These are phyloP conservation scores for Allium fistulosum DNA, from an alignment of 106 monocot species.

Conservation along the genomic window DNA sequence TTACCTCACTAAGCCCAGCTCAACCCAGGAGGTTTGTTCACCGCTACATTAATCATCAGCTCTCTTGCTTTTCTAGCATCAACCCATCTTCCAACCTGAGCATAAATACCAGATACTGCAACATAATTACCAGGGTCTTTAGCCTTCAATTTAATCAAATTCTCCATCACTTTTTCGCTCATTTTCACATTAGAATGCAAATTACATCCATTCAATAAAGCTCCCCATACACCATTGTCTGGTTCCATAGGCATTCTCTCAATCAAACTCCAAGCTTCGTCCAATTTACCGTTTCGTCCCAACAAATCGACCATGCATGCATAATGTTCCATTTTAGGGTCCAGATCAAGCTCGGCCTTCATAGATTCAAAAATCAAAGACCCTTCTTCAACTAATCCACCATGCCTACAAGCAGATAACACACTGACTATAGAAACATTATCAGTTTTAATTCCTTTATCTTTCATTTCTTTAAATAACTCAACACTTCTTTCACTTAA, in stretches of 20 bases:
- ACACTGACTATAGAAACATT: conserved; percentile 40
- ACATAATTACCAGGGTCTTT: conserved; percentile 51
- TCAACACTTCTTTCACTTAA: conserved; percentile 28
- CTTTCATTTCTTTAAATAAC: conserved; percentile 46
- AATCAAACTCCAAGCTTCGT: conserved; percentile 45
- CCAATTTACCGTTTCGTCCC: conserved; percentile 45
- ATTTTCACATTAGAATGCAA: conserved; percentile 42
- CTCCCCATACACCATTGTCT: conserved; percentile 51
- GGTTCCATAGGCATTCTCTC: conserved; percentile 26
- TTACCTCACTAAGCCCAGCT: conserved; percentile 44
- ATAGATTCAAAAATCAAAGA: conserved; percentile 45
- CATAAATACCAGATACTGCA: conserved; percentile 61
- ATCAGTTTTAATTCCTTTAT: conserved; percentile 21
- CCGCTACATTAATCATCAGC: conserved; percentile 22
- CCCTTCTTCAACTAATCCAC: conserved; percentile 62
- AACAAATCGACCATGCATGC: conserved; percentile 64
- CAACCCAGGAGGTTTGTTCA: conserved; percentile 58
- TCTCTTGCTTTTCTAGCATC: conserved; percentile 49
- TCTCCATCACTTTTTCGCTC: conserved; percentile 45
- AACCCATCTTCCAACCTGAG: conserved; percentile 51
- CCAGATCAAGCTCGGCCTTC: conserved; percentile 11
- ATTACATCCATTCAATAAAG: conserved; percentile 48
- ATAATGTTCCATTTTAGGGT: conserved; percentile 48
- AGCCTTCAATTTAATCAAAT: conserved; percentile 44
- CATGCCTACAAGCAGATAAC: conserved; percentile 78